These are phyloP conservation scores for Melampsora larici-populina DNA, from an alignment of 1,284 basidiomycete genomes.

Conservation along the genomic window DNA sequence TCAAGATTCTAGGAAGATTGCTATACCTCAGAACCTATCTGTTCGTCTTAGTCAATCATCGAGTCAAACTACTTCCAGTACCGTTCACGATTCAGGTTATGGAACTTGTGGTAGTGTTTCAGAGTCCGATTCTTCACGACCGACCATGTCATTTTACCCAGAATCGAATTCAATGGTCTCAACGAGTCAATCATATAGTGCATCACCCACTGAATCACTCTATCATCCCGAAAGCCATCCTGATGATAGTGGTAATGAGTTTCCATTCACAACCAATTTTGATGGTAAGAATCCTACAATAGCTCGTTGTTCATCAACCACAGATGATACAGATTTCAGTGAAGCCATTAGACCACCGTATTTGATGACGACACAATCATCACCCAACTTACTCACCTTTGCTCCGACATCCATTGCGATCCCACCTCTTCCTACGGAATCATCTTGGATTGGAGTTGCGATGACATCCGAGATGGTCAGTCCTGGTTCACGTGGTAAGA, in stretches of 20 bases:
- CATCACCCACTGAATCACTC: neutral
- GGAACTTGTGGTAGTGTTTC: neutral
- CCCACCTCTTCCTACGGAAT: neutral
- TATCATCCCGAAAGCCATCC: neutral
- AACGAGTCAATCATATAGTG: neutral
- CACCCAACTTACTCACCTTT: neutral
- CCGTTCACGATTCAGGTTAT: neutral
- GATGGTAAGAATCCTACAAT: neutral
- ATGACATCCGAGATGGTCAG: neutral
- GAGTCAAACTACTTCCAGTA: neutral
- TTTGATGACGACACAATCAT: neutral
- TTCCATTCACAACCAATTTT: too few relatives aligned
- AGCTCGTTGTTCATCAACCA: neutral
- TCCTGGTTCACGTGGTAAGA: neutral
- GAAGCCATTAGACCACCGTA: neutral
- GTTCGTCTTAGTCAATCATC: constrained; percentile 1
- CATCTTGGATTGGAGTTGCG: neutral
- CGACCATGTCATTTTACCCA: neutral
- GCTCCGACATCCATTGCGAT: neutral
- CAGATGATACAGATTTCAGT: neutral
- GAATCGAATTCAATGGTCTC: neutral
- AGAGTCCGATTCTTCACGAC: neutral
- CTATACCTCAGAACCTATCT: neutral
- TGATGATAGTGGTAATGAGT: too few relatives aligned
- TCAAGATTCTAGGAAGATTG: neutral